Evolutionary conservation across 148 eudicot species (phyloP).

Genomic region (Fallopia convolvulus): DNA sequence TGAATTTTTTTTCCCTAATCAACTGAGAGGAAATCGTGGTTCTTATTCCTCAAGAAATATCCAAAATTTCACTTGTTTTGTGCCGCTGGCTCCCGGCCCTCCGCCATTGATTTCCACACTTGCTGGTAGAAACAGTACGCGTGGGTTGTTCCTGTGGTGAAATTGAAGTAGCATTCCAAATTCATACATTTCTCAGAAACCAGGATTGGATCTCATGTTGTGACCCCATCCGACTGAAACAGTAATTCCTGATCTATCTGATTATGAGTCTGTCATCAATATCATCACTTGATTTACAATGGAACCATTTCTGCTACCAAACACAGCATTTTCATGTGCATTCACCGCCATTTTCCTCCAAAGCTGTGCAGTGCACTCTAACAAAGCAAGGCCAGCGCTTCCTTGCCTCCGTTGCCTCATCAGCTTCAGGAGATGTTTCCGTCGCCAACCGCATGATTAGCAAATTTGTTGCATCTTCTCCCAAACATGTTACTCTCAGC

Average conservation of each 20-base stretch:
- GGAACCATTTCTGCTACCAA: not conserved
- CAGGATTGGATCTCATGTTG: not conserved
- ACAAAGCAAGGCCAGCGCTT: slow-evolving; percentile 59
- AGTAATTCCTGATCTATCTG: not conserved
- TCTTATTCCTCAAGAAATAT: too few species aligned
- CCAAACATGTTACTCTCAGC: slow-evolving; percentile 54
- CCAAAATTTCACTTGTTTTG: too few species aligned
- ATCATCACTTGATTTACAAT: not conserved
- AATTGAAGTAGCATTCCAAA: too few species aligned
- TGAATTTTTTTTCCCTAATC: too few species aligned
- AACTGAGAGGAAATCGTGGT: too few species aligned
- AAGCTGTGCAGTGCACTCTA: slow-evolving; percentile 22
- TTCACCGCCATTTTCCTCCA: not conserved
- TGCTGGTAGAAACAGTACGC: not conserved
- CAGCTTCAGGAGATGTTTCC: slow-evolving; percentile 24
- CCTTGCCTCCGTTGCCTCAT: slow-evolving; percentile 38
- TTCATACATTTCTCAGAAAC: not conserved
- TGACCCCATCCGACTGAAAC: not conserved
- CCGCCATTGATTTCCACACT: not conserved
- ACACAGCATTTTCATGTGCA: not conserved
- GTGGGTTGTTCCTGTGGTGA: too few species aligned
- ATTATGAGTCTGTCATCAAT: not conserved
- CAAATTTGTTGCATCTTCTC: slow-evolving; percentile 53
- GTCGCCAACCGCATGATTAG: slow-evolving; percentile 34
- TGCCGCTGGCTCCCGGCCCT: too few species aligned